phyloP scores from a whole-genome alignment of 345 rosid species.

The Eucalyptus sp. region DNA sequence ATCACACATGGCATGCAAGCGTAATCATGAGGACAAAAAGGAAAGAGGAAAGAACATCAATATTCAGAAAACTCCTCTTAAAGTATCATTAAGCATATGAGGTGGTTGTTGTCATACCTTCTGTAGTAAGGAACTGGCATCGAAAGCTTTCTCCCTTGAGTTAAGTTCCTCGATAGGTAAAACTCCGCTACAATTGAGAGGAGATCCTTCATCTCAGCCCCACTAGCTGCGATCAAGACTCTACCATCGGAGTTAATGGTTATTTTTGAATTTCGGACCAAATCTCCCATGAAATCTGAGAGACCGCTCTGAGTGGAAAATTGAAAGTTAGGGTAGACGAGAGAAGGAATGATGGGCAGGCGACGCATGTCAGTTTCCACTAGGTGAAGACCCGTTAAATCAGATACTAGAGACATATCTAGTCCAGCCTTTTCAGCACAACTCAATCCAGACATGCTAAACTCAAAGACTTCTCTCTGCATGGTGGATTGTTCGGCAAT shows the following conservation, averaged over 20 bases:
- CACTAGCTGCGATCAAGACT: constrained; percentile 29
- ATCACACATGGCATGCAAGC: neutral
- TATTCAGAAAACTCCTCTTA: neutral
- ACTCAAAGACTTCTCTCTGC: constrained; percentile 42
- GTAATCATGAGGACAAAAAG: neutral
- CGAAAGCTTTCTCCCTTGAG: constrained; percentile 23
- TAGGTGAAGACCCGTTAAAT: constrained; percentile 31
- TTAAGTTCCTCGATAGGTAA: constrained; percentile 35
- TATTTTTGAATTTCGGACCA: constrained; percentile 25
- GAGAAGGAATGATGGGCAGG: constrained; percentile 18
- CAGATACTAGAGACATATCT: constrained; percentile 35
- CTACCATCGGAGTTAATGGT: constrained; percentile 38
- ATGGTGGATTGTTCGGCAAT: constrained; percentile 30
- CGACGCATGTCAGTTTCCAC: constrained; percentile 14
- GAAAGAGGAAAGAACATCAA: neutral
- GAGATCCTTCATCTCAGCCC: constrained; percentile 44
- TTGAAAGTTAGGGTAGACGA: constrained; percentile 32
- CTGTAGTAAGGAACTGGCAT: constrained; percentile 49
- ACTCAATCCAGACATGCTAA: constrained; percentile 37
- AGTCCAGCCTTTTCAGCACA: constrained; percentile 34
- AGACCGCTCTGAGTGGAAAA: constrained; percentile 21
- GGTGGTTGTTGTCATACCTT: constrained; percentile 45
- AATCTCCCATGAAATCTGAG: constrained; percentile 50
- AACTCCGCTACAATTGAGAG: constrained; percentile 59
- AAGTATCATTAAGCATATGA: neutral